phyloP scores from a whole-genome alignment of 179 eudicot species.

The Actinidia chinensis region DNA sequence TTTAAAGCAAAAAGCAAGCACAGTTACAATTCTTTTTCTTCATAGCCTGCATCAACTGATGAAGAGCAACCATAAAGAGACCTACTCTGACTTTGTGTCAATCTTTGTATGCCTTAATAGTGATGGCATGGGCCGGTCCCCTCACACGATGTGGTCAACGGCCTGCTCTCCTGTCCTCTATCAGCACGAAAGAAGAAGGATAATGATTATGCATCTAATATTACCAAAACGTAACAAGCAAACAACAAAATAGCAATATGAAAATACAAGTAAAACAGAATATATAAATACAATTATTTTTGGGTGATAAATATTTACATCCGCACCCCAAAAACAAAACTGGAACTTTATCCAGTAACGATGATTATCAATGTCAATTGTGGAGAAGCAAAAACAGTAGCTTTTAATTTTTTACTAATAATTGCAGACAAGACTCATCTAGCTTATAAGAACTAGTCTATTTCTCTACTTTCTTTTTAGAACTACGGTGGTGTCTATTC shows the following conservation, averaged over 20 bases:
- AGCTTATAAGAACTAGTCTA: not conserved
- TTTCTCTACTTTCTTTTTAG: not conserved
- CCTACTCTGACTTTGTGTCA: conserved; percentile 62
- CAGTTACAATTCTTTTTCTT: conserved; percentile 14
- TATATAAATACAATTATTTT: not conserved
- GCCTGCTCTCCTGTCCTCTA: conserved; percentile 64
- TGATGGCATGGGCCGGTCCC: conserved; percentile 78
- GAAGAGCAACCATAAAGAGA: not conserved
- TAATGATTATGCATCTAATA: too few relatives aligned
- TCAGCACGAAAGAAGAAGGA: conserved; percentile 23
- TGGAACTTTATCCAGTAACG: not conserved
- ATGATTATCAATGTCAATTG: not conserved
- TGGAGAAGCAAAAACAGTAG: not conserved
- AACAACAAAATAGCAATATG: not conserved
- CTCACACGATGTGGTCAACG: conserved; percentile 61
- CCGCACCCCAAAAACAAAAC: not conserved
- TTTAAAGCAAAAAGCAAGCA: conserved; percentile 22
- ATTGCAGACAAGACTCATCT: not conserved
- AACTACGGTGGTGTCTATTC: not conserved
- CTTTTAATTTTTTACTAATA: too few relatives aligned
- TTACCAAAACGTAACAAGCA: too few relatives aligned
- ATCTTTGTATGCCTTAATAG: conserved; percentile 52
- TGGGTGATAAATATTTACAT: not conserved
- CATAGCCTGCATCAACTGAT: not conserved
- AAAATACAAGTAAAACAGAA: not conserved